Conservation (phyloP, 192 early-diverging fungal genomes). For the Podila epigama region DNA sequence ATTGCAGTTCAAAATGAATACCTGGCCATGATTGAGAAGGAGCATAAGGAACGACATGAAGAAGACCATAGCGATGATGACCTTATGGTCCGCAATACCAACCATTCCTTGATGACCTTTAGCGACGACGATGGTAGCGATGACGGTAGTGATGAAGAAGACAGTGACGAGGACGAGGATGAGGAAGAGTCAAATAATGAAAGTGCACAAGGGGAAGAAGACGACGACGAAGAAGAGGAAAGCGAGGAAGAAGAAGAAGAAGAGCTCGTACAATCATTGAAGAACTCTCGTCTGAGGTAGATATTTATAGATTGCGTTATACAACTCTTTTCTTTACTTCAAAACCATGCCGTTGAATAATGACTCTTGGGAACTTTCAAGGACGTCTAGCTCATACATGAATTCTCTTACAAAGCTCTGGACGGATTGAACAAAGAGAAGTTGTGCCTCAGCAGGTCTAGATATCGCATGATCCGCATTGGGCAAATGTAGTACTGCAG, state of each 20-base stretch:
- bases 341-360: not conserved
- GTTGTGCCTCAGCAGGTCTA: constrained; percentile 26
- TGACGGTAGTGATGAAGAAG: constrained; percentile 56
- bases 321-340: not conserved
- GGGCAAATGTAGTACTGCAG: constrained; percentile 18
- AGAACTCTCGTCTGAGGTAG: constrained; percentile 21
- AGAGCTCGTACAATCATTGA: constrained; percentile 15
- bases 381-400: not conserved
- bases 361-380: constrained; percentile 9
- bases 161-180: constrained; percentile 57
- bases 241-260: constrained; percentile 45
- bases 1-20: constrained; percentile 83
- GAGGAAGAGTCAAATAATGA: constrained; percentile 50
- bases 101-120: constrained; percentile 54
- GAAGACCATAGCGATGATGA: constrained; percentile 55
- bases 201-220: constrained; percentile 7
- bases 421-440: constrained; percentile 29
- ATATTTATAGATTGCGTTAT: not conserved
- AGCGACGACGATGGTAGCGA: constrained; percentile 63
- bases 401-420: constrained; percentile 21
- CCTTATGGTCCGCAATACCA: constrained; percentile 57
- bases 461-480: constrained; percentile 48
- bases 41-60: constrained; percentile 60
- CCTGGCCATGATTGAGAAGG: constrained; percentile 76
- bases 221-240: constrained; percentile 20